phyloP scores from a whole-genome alignment of 352 stramenopile species.

The Globisporangium nodosum region DNA sequence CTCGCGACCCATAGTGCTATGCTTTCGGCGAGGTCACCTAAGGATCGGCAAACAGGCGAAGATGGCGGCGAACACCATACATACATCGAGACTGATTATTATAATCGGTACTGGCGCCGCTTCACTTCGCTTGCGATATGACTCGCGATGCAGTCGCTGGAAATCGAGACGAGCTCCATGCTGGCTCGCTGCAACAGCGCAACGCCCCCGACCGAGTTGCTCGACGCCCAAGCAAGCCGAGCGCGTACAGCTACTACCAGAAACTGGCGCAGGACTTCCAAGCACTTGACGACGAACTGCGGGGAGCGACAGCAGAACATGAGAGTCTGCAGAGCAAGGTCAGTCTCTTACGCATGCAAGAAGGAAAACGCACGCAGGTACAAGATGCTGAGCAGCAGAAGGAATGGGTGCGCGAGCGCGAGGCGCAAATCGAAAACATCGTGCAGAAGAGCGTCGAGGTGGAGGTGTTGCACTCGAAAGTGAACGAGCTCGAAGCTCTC shows the following conservation, averaged over 20 bases:
- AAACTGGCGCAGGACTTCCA: conserved; percentile 47
- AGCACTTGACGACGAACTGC: conserved; percentile 35
- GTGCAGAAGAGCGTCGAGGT: conserved; percentile 19
- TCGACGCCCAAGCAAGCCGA: conserved; percentile 13
- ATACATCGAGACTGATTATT: background rate
- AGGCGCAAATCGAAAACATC: conserved; percentile 29
- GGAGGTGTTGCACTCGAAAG: conserved; percentile 15
- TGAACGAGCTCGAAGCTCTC: conserved; percentile 24
- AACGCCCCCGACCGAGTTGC: background rate
- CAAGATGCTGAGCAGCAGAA: conserved; percentile 5
- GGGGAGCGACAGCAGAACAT: conserved; percentile 5
- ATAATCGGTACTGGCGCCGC: no score
- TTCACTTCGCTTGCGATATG: background rate
- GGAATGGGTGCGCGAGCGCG: conserved; percentile 37
- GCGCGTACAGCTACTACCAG: conserved; percentile 47
- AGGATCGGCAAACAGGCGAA: background rate
- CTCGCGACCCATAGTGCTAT: conserved; percentile 1
- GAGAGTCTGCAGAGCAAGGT: conserved; percentile 13
- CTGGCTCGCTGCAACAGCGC: background rate
- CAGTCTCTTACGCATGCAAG: conserved; percentile 1
- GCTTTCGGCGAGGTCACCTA: conserved; percentile 5
- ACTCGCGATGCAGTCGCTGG: conserved; percentile 6
- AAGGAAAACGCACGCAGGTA: conserved; percentile 10
- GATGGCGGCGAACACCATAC: background rate
- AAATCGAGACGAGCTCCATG: background rate